Percentiles rank a stretch among this genome's conserved stretches.
phyloP scores from a whole-genome alignment of 306 rosid genomes.

The Quillaja saponaria region DNA sequence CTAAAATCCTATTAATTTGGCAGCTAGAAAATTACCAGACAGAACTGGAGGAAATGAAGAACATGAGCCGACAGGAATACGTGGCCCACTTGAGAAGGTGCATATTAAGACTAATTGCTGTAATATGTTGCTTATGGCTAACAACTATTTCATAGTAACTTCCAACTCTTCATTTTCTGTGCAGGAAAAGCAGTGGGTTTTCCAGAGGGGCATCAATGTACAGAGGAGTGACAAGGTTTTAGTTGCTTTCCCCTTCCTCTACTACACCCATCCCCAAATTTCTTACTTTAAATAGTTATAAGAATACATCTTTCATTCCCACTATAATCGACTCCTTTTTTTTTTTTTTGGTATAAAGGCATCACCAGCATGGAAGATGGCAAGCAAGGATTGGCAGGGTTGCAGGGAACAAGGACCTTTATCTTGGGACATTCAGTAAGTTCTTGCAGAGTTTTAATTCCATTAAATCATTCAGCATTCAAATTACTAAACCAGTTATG shows the following conservation, averaged over 20 bases:
- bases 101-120: not conserved
- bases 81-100: constrained; percentile 97
- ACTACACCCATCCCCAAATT: not conserved
- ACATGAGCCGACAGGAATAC: constrained; percentile 91
- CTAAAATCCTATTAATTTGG: not conserved
- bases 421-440: constrained; percentile 96
- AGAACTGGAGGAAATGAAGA: constrained; percentile 88
- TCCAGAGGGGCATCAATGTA: constrained; percentile 96
- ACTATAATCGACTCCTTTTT: constrained; percentile 5
- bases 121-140: not conserved
- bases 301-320: not conserved
- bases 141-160: not conserved
- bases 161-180: constrained; percentile 19
- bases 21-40: constrained; percentile 76
- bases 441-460: constrained; percentile 8
- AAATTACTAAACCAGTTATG: not conserved
- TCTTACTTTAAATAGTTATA: not conserved
- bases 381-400: constrained; percentile 99
- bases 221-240: constrained; percentile 95
- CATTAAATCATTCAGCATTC: not conserved
- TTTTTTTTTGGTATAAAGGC: constrained; percentile 45
- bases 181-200: constrained; percentile 97
- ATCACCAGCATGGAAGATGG: constrained; percentile 99
- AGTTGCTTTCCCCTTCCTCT: not conserved
- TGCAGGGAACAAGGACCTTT: constrained; percentile 97